phyloP scores from a whole-genome alignment of 2,329 filamentous ascomycete species.

The Cryphonectria japonica region DNA sequence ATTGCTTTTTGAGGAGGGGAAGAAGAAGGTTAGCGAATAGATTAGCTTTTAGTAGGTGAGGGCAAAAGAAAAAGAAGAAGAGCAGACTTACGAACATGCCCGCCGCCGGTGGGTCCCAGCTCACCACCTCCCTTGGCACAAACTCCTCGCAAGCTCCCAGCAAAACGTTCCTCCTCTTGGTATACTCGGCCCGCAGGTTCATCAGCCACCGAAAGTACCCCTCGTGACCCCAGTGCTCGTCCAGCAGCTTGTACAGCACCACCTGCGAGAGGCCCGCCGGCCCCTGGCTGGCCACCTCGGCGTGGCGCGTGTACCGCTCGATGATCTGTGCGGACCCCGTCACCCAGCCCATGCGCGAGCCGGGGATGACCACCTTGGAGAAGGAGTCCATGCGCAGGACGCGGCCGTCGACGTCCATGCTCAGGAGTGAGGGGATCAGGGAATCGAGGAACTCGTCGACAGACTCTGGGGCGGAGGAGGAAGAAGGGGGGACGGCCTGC shows the following conservation, averaged over 20 bases:
- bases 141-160: conserved; percentile 79
- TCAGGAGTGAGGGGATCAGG: conserved; percentile 76
- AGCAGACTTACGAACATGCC: conserved; percentile 86
- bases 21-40: neutral
- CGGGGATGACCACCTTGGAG: conserved; percentile 87
- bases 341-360: conserved; percentile 83
- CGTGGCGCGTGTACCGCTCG: conserved; percentile 79
- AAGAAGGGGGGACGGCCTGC: conserved; percentile 36
- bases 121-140: conserved; percentile 73
- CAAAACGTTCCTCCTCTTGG: conserved; percentile 74
- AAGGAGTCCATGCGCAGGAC: conserved; percentile 92
- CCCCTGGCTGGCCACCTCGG: conserved; percentile 83
- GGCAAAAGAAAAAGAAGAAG: neutral
- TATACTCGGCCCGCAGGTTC: conserved; percentile 80
- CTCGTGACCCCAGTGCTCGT: conserved; percentile 91
- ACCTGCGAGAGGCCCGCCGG: conserved; percentile 85
- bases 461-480: conserved; percentile 51
- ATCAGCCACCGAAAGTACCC: conserved; percentile 92
- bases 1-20: conserved; percentile 51
- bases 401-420: conserved; percentile 82
- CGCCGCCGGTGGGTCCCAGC: conserved; percentile 78
- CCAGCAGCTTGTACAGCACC: conserved; percentile 83
- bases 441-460: conserved; percentile 74
- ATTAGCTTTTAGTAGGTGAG: neutral
- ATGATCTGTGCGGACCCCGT: conserved; percentile 84